phyloP scores from a whole-genome alignment of 208 protist species.

The Crithidia brevicula region DNA sequence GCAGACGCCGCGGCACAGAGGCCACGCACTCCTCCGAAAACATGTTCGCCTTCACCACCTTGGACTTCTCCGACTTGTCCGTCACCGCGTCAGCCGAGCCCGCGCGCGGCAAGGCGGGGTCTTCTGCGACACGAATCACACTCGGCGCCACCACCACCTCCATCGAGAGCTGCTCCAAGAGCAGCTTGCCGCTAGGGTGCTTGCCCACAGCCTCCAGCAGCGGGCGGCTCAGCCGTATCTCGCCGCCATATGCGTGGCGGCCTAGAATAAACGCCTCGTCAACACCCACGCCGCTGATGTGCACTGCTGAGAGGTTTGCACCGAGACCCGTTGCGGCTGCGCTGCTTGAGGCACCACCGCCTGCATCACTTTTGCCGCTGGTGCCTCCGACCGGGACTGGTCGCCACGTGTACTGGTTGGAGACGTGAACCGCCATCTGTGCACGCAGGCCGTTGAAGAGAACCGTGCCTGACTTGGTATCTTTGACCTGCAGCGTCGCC shows the following conservation, averaged over 20 bases:
- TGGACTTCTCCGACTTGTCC: slow-evolving; percentile 7
- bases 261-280: slow-evolving; percentile 55
- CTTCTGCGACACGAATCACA: slow-evolving; percentile 21
- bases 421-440: slow-evolving; percentile 62
- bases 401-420: slow-evolving; percentile 33
- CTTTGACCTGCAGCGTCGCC: slow-evolving; percentile 66
- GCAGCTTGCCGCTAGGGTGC: slow-evolving; percentile 47
- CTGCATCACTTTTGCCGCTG: not conserved
- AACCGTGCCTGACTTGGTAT: slow-evolving; percentile 38
- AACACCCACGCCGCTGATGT: slow-evolving; percentile 65
- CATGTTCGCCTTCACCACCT: slow-evolving; percentile 29
- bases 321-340: not conserved
- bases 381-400: not conserved
- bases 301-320: slow-evolving; percentile 10
- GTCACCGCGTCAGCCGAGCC: slow-evolving; percentile 1
- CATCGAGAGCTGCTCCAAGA: slow-evolving; percentile 66
- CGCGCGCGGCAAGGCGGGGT: not conserved
- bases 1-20: slow-evolving; percentile 42
- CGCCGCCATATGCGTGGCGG: slow-evolving; percentile 52
- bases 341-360: slow-evolving; percentile 2
- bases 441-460: slow-evolving; percentile 81
- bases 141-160: slow-evolving; percentile 41
- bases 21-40: slow-evolving; percentile 42
- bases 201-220: slow-evolving; percentile 37
- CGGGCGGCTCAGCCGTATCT: slow-evolving; percentile 56